Percentiles rank a stretch among this genome's conserved stretches.
These are phyloP conservation scores for Peterozyma toletana DNA, from an alignment of 805 yeast species.

Conservation along the genomic window DNA sequence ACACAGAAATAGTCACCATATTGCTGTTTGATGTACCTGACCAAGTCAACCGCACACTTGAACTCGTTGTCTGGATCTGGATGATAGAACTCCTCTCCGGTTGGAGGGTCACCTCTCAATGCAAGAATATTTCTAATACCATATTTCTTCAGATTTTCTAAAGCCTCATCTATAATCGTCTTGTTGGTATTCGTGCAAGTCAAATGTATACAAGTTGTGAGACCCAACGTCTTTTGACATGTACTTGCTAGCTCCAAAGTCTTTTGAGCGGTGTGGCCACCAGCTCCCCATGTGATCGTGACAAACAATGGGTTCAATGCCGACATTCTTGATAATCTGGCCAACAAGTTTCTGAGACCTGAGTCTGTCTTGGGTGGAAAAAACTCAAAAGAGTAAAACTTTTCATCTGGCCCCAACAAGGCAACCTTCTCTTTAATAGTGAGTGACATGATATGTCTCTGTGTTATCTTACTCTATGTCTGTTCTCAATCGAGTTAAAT, in stretches of 20 bases:
- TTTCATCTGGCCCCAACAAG: constrained; percentile 40
- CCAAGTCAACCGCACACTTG: constrained; percentile 78
- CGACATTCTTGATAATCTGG: constrained; percentile 85
- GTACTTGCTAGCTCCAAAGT: constrained; percentile 77
- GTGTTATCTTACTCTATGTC: too few species aligned
- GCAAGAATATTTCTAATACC: constrained; percentile 90
- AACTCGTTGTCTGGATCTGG: constrained; percentile 42
- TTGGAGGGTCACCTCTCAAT: constrained; percentile 90
- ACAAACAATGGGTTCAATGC: constrained; percentile 83
- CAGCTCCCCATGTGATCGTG: constrained; percentile 98
- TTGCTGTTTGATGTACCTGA: constrained; percentile 61
- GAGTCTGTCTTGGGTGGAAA: constrained; percentile 94
- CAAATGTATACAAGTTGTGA: constrained; percentile 91
- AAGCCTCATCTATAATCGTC: constrained; percentile 70
- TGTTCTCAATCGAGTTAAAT: too few species aligned
- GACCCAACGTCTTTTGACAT: constrained; percentile 64
- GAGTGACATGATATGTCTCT: constrained; percentile 10
- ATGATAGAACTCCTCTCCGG: constrained; percentile 44
- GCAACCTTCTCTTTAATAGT: constrained; percentile 47
- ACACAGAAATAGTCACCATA: constrained; percentile 82
- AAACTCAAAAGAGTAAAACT: constrained; percentile 83
- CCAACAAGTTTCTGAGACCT: constrained; percentile 78
- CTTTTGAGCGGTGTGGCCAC: constrained; percentile 87
- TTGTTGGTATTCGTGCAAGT: constrained; percentile 93
- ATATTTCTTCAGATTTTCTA: constrained; percentile 57